Base-by-base conservation (phyloP, 169 alveolate genomes). In the Plasmodium gaboni region DNA sequence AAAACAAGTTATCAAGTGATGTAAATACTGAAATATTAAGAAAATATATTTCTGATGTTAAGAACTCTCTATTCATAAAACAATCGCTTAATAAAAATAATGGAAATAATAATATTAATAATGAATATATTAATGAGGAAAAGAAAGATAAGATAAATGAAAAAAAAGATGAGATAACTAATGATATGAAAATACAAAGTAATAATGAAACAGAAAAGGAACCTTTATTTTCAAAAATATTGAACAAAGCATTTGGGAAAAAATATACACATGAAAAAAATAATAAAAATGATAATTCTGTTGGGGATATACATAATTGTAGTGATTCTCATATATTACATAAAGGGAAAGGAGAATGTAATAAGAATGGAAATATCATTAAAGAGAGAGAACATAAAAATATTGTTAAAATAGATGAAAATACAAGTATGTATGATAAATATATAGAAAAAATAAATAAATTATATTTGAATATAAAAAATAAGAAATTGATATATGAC, bases 371-470 rank as follows among this genome's bases (percentile, higher is more conserved):
- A 63, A 17, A 51, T 24, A 2, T 51, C 6, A 15, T 10, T 3
- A 38, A 42, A 70, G 78, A 78, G 6, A 42, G n/a, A 4, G 12
- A 22, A 64, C 22, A 17, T 24, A 65, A 68, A 22, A 4, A 51
- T 70, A 7, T 78, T 1, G 17, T 17, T 12, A 59, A 22, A 59
- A 38, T 65, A 51, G 78, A 65, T n/a, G 70, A 59, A 38, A 59
- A 46, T 2, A 32, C 44, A 32, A 78, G 89, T 42, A 44, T 78
- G 59, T 78, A 78, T 19, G 89, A 78, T 63, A 53, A 78, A 59
- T 78, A 78, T 50, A 78, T 78, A 64, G 78, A 78, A 46, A 78
- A 65, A 78, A 78, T 78, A 48, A 78, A 78, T 70, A 50, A 78
- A 65, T 65, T 78, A 38, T 78, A 78, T 51, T 70, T 64, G 12